These are phyloP conservation scores for Phialemoniopsis sp. DNA, from an alignment of 2,329 filamentous ascomycete genomes.

Conservation along the genomic window DNA sequence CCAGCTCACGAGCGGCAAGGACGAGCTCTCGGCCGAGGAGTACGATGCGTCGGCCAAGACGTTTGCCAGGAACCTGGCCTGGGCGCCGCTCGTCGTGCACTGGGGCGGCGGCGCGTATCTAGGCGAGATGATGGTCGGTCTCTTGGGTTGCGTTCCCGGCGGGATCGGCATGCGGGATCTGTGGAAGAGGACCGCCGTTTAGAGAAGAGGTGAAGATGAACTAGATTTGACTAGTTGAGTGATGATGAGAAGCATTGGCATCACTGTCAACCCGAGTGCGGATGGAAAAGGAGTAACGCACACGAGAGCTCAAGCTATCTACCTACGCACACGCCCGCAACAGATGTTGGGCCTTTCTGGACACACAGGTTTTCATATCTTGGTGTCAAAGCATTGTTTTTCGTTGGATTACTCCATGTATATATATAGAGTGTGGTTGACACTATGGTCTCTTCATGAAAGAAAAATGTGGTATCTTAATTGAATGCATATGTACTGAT, in stretches of 20 bases:
- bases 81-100: slow-evolving; percentile 79
- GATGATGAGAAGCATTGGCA: no score
- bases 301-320: no score
- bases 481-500: background rate
- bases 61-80: slow-evolving; percentile 66
- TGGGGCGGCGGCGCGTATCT: slow-evolving; percentile 68
- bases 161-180: slow-evolving; percentile 38
- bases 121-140: slow-evolving; percentile 32
- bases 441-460: background rate
- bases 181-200: slow-evolving; percentile 32
- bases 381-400: background rate
- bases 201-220: no score
- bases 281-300: no score
- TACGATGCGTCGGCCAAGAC: slow-evolving; percentile 57
- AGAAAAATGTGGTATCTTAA: slow-evolving; percentile 3
- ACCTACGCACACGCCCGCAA: no score
- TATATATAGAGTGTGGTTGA: background rate
- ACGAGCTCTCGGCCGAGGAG: slow-evolving; percentile 20
- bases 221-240: no score
- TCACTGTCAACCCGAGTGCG: no score
- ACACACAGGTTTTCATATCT: no score
- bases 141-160: slow-evolving; percentile 39
- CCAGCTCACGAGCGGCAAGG: slow-evolving; percentile 31
- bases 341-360: no score
- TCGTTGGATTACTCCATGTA: background rate